These are phyloP conservation scores for Stachybotrys chlorohalonatus DNA, from an alignment of 2,329 filamentous ascomycete genomes.

Conservation along the genomic window DNA sequence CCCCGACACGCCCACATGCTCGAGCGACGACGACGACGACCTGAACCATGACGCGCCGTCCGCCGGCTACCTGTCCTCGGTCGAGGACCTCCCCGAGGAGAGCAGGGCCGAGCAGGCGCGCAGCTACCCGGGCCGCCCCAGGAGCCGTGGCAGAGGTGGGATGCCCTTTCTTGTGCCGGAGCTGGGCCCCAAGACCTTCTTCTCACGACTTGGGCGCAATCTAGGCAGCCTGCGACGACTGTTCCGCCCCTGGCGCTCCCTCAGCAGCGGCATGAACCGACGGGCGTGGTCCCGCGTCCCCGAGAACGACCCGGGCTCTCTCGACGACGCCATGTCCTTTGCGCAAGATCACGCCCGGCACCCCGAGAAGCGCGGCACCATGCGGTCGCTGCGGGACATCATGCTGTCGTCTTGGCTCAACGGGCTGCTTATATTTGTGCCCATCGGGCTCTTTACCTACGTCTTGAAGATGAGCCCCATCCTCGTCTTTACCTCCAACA, in stretches of 20 bases:
- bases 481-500: constrained; percentile 48
- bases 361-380: background rate
- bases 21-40: constrained; percentile 1
- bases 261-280: background rate
- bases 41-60: background rate
- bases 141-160: background rate
- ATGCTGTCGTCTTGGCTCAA: constrained; percentile 46
- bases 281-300: background rate
- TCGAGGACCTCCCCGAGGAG: background rate
- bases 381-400: constrained; percentile 15
- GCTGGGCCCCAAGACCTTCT: background rate
- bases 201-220: background rate
- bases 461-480: constrained; percentile 22
- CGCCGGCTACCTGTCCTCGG: background rate
- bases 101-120: background rate
- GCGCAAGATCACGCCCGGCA: background rate
- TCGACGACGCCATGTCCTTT: background rate
- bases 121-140: background rate
- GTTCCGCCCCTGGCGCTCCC: background rate
- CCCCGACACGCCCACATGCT: background rate
- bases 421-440: constrained; percentile 60
- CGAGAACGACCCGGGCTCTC: background rate
- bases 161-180: background rate
- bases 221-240: background rate
- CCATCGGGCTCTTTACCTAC: constrained; percentile 53